Percentiles rank a stretch among this genome's conserved stretches.
phyloP scores from a whole-genome alignment of 169 alveolate genomes.

The Eimeria maxima region DNA sequence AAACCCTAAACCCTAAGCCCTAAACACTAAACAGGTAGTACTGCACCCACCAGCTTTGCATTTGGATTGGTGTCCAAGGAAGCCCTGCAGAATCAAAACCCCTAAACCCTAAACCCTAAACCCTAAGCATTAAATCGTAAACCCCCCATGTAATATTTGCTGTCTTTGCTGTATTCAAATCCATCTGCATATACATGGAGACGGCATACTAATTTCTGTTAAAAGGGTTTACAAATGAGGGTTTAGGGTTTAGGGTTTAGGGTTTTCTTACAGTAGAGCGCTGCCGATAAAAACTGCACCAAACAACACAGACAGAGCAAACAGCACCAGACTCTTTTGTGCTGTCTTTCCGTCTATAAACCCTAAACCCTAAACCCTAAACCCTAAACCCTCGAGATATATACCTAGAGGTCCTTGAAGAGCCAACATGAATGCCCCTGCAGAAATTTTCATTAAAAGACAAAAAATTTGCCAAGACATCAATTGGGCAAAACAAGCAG shows the following conservation, averaged over 20 bases:
- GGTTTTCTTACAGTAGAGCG: slow-evolving; percentile 4
- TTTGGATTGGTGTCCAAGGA: slow-evolving; percentile 65
- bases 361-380: slow-evolving; percentile 20
- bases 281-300: not conserved
- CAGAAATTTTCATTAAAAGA: slow-evolving; percentile 18
- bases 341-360: not conserved
- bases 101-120: slow-evolving; percentile 9
- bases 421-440: slow-evolving; percentile 35
- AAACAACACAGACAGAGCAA: not conserved
- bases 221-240: not conserved
- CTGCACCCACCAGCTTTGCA: slow-evolving; percentile 50
- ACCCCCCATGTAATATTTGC: no score
- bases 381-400: slow-evolving; percentile 17
- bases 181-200: slow-evolving; percentile 68
- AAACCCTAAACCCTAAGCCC: slow-evolving; percentile 57
- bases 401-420: slow-evolving; percentile 47
- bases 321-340: not conserved
- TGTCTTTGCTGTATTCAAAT: not conserved
- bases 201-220: not conserved
- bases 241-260: not conserved
- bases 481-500: slow-evolving; percentile 12
- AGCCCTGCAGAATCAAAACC: slow-evolving; percentile 27
- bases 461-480: slow-evolving; percentile 45
- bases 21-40: not conserved
- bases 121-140: not conserved